These are phyloP conservation scores for Chiua virens DNA, from an alignment of 768 basidiomycete genomes.

Conservation along the genomic window DNA sequence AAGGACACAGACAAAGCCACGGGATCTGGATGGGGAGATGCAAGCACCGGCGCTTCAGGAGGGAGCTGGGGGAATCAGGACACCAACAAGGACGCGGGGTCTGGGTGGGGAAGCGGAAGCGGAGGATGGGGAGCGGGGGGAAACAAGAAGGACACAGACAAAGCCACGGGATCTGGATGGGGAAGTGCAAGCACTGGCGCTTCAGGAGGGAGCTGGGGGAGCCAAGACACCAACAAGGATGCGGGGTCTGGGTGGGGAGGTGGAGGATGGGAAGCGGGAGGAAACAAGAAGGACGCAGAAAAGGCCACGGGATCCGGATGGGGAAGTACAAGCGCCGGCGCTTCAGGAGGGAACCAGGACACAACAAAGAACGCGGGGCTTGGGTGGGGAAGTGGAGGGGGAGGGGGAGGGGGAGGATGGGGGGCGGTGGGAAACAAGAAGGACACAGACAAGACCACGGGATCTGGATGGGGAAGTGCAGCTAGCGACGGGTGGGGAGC, in stretches of 20 bases:
- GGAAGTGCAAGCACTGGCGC: background rate
- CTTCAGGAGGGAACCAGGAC: background rate
- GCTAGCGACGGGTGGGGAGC: background rate
- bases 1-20: background rate
- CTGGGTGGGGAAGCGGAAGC: background rate
- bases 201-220: conserved; percentile 7
- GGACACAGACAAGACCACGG: background rate
- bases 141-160: conserved; percentile 2
- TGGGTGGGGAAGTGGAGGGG: conserved; percentile 2
- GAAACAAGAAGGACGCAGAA: background rate
- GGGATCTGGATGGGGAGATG: conserved; percentile 3
- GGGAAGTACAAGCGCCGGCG: conserved; percentile 1
- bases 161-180: conserved; percentile 1
- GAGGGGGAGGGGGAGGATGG: conserved; percentile 13
- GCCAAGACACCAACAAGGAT: background rate
- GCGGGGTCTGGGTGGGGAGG: background rate
- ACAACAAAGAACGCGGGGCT: background rate
- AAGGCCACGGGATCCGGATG: background rate
- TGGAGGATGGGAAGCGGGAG: background rate
- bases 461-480: background rate
- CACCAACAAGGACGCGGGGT: background rate
- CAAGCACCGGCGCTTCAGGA: background rate
- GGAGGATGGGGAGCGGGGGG: too few relatives aligned
- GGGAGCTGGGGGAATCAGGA: conserved; percentile 2
- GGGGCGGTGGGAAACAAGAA: conserved; percentile 6